phyloP scores from a whole-genome alignment of 2,329 filamentous ascomycete species.

The Torrubiellomyces zombiae region DNA sequence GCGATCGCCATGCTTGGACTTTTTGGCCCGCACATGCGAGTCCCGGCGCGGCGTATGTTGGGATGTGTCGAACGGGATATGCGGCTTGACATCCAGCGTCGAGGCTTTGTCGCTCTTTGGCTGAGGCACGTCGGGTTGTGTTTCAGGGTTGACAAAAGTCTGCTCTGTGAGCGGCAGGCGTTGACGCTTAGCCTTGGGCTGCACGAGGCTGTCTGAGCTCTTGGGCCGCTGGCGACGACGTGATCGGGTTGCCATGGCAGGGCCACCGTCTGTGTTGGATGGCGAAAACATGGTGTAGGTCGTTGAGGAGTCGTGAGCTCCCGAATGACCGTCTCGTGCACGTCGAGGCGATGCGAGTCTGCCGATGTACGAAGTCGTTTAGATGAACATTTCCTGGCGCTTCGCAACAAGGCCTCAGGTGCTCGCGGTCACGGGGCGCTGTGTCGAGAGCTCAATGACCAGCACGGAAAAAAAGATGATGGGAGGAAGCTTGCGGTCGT shows the following conservation, averaged over 20 bases:
- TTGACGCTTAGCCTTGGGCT: slow-evolving; percentile 48
- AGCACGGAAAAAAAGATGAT: too few relatives aligned
- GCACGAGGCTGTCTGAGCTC: slow-evolving; percentile 34
- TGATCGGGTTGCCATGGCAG: slow-evolving; percentile 40
- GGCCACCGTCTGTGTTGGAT: slow-evolving; percentile 31
- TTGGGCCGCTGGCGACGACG: slow-evolving; percentile 44
- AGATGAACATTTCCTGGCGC: too few relatives aligned
- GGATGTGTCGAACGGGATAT: slow-evolving; percentile 25
- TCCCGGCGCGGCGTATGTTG: slow-evolving; percentile 28
- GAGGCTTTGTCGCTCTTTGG: slow-evolving; percentile 35
- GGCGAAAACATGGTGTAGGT: slow-evolving; percentile 40
- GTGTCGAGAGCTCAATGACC: too few relatives aligned
- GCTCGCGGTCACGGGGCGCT: too few relatives aligned
- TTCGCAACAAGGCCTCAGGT: too few relatives aligned
- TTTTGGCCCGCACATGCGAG: slow-evolving; percentile 44
- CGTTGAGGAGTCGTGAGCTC: slow-evolving; percentile 4
- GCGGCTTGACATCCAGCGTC: slow-evolving; percentile 23
- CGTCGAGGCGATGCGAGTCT: too few relatives aligned
- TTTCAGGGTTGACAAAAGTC: slow-evolving; percentile 35
- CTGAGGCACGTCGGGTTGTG: slow-evolving; percentile 32
- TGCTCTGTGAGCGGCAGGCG: slow-evolving; percentile 40
- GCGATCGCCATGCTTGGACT: slow-evolving; percentile 44
- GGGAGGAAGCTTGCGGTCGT: too few relatives aligned
- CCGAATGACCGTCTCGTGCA: too few relatives aligned
- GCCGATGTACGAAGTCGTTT: slow-evolving; percentile 6